Evolutionary conservation across 768 basidiomycete species (phyloP), one percentile per base, ranked within the genome.

Genomic region (Podaxis sp.): DNA sequence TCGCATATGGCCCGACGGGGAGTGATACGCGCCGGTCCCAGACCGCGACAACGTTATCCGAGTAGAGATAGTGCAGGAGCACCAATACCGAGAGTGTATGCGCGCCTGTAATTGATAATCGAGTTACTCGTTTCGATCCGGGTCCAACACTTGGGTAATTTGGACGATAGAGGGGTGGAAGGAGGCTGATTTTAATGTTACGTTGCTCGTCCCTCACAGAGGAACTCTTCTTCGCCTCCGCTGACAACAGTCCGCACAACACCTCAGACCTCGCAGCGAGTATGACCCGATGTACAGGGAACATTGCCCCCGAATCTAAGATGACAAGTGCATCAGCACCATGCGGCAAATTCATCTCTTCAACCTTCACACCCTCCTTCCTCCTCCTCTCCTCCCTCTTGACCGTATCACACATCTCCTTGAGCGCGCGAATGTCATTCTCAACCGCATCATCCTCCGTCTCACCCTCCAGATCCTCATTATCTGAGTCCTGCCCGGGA

Each of bases 61-160:
- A 83, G 74, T 98, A 98, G n/a, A 98, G 74, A 69, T 95, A 98
- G 24, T 87, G 82, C 20, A 97, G 72, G 20, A 98, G 77, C 20
- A 96, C 80, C 15, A 97, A 82, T 15, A 89, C 73, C 0, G 93
- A 77, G 6, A 96, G 75, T 0, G 89, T 80, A 50, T 87, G 83
- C 64, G 84, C 85, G 1, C 85, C 85, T 0, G 77, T 69, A 49
- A 96, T 68, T 17, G 71, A 70, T 1, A 90, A 70, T 12, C 74
- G 72, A 11, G 70, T 67, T 15, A 73, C 54, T 36, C 68, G 68
- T 49, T 54, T 41, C 2, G 72, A 67, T 28, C 71, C 73, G 4
- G 62, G 49, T 36, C 70, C 71, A 38, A 66, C 66, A 17, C 71
- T 69, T 28, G 68, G 66, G 36, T 65, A 68, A n/a, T 68, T 28